Evolutionary conservation across 306 rosid genomes (phyloP).

Genomic region (Quercus ilex): DNA sequence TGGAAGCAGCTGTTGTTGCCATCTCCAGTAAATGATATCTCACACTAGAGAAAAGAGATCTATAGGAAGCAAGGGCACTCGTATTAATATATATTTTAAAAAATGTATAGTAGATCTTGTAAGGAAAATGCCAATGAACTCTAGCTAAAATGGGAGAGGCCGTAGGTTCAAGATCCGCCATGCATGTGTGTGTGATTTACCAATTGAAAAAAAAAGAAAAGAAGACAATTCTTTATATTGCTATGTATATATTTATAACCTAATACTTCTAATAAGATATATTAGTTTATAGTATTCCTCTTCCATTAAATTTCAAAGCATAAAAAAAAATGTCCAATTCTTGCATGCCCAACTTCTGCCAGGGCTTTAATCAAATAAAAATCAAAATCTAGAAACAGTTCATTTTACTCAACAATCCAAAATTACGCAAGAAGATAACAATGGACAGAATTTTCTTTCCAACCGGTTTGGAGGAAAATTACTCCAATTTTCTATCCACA

Average conservation of each 20-base stretch:
- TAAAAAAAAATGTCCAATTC: not conserved
- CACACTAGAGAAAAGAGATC: slow-evolving; percentile 26
- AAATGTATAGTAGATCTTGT: not conserved
- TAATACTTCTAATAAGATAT: not conserved
- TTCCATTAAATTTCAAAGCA: not conserved
- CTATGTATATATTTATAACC: no score
- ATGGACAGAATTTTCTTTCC: no score
- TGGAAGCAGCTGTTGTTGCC: slow-evolving; percentile 67
- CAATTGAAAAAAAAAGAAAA: not conserved
- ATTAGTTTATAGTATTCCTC: not conserved
- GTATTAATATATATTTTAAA: slow-evolving; percentile 1
- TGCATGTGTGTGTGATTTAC: not conserved
- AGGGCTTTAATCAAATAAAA: not conserved
- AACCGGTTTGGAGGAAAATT: no score
- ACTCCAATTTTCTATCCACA: no score
- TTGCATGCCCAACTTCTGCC: not conserved
- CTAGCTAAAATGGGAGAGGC: not conserved
- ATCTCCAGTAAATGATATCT: slow-evolving; percentile 39
- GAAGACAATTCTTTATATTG: not conserved
- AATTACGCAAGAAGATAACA: not conserved
- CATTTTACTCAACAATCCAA: not conserved
- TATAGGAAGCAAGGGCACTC: slow-evolving; percentile 20
- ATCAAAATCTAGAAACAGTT: not conserved
- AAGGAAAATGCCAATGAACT: not conserved
- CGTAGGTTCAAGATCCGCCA: not conserved